Evolutionary conservation across 2,329 filamentous ascomycete species (phyloP).

Genomic region (Aspergillus transmontanensis): DNA sequence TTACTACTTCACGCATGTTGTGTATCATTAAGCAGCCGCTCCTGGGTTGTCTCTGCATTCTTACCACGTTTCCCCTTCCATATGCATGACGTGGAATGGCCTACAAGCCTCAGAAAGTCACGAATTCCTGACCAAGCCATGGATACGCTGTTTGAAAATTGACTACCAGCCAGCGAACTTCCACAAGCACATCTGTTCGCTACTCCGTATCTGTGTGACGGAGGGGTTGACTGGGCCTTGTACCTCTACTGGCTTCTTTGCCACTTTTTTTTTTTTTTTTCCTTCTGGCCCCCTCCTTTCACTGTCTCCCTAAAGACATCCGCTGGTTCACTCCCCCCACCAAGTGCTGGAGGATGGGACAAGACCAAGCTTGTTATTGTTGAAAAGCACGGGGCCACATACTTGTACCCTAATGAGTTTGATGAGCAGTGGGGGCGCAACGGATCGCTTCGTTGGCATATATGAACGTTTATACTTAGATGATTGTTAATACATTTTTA

Average conservation of each 20-base stretch:
- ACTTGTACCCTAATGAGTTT: constrained; percentile 25
- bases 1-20: constrained; percentile 18
- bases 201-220: not conserved
- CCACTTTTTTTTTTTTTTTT: not conserved
- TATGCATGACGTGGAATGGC: constrained; percentile 12
- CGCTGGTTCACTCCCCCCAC: constrained; percentile 19
- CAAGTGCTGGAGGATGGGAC: constrained; percentile 27
- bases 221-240: constrained; percentile 3
- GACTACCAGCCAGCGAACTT: not conserved
- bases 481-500: constrained; percentile 15
- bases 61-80: constrained; percentile 14
- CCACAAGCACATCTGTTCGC: not conserved
- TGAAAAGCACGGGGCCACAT: constrained; percentile 17
- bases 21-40: constrained; percentile 16
- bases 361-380: constrained; percentile 18
- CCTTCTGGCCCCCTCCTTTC: constrained; percentile 12
- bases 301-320: constrained; percentile 19
- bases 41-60: constrained; percentile 1
- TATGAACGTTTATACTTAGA: constrained; percentile 17
- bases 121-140: not conserved
- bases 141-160: not conserved
- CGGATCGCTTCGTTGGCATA: constrained; percentile 18
- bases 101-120: not conserved
- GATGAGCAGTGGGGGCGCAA: constrained; percentile 24
- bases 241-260: not conserved